These are phyloP conservation scores for Tuber aestivum DNA, from an alignment of 495 filamentous ascomycete species.

Conservation along the genomic window DNA sequence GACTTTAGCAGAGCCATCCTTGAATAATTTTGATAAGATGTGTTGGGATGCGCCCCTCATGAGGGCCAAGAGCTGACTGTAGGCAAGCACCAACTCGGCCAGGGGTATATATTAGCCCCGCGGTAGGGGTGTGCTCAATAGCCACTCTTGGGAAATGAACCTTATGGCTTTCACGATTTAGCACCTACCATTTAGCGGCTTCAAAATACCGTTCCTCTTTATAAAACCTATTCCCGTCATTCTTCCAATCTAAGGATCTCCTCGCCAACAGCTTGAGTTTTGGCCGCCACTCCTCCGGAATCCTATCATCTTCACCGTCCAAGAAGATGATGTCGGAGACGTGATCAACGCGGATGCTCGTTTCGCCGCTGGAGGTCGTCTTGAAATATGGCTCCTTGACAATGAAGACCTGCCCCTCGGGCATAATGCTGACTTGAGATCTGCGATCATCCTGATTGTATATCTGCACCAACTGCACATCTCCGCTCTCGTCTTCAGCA, in stretches of 20 bases:
- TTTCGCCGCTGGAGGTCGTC: not conserved
- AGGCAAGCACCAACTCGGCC: not conserved
- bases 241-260: conserved; percentile 15
- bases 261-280: conserved; percentile 7
- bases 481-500: conserved; percentile 26
- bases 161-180: not conserved
- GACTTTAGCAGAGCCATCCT: not conserved
- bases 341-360: conserved; percentile 28
- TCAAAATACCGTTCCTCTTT: conserved; percentile 6
- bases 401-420: conserved; percentile 23
- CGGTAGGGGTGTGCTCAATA: not conserved
- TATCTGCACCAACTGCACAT: conserved; percentile 21
- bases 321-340: conserved; percentile 29
- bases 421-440: conserved; percentile 12
- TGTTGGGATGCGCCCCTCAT: not conserved
- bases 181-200: conserved; percentile 24
- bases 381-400: conserved; percentile 33
- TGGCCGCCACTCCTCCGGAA: conserved; percentile 24
- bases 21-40: not conserved
- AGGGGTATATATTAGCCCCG: not conserved
- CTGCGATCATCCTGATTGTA: conserved; percentile 17
- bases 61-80: not conserved
- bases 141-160: not conserved
- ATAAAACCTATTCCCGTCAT: conserved; percentile 22
- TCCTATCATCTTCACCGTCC: conserved; percentile 6